Percentiles rank a stretch among this genome's conserved stretches.
Conservation (phyloP, 2,329 filamentous ascomycete genomes). For the Aspergillus neoniger region DNA sequence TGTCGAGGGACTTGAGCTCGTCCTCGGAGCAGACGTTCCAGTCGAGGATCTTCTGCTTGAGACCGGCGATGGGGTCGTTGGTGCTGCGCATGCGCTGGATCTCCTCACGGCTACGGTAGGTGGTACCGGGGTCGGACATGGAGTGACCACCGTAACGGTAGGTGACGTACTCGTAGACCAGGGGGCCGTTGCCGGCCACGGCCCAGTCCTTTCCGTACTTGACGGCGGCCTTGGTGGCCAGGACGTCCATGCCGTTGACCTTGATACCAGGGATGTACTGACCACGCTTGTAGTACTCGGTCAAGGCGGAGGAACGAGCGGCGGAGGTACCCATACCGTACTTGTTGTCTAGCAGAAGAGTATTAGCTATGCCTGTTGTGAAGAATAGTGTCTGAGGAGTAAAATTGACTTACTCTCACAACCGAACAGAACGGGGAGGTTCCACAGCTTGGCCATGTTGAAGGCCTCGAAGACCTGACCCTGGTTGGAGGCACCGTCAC, state of each 20-base stretch:
- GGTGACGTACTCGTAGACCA: conserved; percentile 98
- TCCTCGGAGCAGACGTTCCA: conserved; percentile 91
- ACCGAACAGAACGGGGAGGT: conserved; percentile 89
- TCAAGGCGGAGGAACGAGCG: conserved; percentile 88
- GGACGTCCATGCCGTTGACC: conserved; percentile 99
- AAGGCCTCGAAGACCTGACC: conserved; percentile 99
- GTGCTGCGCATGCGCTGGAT: conserved; percentile 99
- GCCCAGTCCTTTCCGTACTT: conserved; percentile 91
- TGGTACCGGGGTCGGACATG: conserved; percentile 99
- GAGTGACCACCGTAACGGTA: conserved; percentile 99
- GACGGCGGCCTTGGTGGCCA: conserved; percentile 95
- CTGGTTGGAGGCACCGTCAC: conserved; percentile 98
- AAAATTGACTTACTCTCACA: conserved; percentile 80
- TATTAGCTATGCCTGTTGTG: neutral
- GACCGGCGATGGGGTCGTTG: conserved; percentile 94
- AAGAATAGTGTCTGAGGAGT: neutral
- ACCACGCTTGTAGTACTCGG: conserved; percentile 99
- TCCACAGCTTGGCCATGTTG: conserved; percentile 99
- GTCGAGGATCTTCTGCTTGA: conserved; percentile 97
- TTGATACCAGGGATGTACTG: conserved; percentile 99
- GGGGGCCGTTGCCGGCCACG: conserved; percentile 78
- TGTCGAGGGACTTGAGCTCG: conserved; percentile 94
- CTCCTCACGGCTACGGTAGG: conserved; percentile 98
- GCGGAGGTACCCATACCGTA: conserved; percentile 99
- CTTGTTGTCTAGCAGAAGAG: conserved; percentile 78